A percentile compares a stretch with the other conserved stretches of the same genome.
These are phyloP conservation scores for Euphorbia corollata DNA, from an alignment of 441 rosid genomes.

Conservation along the genomic window DNA sequence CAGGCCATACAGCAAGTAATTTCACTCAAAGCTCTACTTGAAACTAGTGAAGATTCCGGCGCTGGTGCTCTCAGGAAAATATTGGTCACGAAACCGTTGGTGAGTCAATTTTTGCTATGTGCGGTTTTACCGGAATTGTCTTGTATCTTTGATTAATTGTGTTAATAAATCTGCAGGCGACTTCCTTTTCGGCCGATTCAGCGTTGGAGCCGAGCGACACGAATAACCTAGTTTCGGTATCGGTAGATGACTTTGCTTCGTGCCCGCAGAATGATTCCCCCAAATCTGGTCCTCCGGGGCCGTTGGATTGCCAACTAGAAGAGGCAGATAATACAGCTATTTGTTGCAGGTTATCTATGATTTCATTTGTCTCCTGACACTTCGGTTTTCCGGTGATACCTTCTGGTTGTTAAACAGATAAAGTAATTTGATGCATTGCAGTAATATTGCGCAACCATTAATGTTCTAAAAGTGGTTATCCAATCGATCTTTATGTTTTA, in stretches of 20 bases:
- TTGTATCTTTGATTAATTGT: neutral
- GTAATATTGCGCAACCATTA: neutral
- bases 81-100: conserved; percentile 45
- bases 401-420: neutral
- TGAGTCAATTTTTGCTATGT: conserved; percentile 21
- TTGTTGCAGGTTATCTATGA: conserved; percentile 48
- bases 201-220: conserved; percentile 36
- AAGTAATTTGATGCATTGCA: neutral
- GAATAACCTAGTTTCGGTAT: conserved; percentile 23
- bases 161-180: conserved; percentile 30
- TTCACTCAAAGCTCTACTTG: conserved; percentile 79
- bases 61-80: conserved; percentile 58
- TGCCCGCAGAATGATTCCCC: conserved; percentile 39
- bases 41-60: conserved; percentile 61
- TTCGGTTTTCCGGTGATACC: neutral
- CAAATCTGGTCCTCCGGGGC: conserved; percentile 28
- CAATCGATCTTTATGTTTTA: neutral
- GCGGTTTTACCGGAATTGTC: neutral
- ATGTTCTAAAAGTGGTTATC: too few relatives aligned
- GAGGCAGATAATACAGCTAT: conserved; percentile 39
- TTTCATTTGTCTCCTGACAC: neutral
- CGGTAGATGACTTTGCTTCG: conserved; percentile 38
- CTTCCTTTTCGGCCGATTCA: conserved; percentile 46
- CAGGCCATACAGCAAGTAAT: conserved; percentile 99
- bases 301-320: conserved; percentile 29